Evolutionary conservation across 2,329 filamentous ascomycete genomes (phyloP), one percentile per base, ranked within the genome.

Genomic region (Ceratocystis alfenasii): DNA sequence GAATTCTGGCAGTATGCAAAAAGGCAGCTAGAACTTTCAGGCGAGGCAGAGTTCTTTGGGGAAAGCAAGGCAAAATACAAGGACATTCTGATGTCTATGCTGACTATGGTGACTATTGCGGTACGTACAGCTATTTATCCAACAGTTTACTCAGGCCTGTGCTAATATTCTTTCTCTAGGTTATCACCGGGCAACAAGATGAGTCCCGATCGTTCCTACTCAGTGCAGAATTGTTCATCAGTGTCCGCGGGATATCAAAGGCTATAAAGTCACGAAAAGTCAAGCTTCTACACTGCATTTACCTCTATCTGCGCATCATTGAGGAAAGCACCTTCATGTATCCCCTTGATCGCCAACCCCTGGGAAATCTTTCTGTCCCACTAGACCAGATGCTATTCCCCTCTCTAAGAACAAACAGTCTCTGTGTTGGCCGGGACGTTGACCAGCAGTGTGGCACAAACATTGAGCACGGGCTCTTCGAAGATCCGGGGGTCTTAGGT

Each of bases 211-310:
- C 70, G 25, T 78, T 74, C n/a, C 71, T 75, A 1, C 68, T 79
- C 0, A 77, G 78, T 62, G 76, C 77, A 0, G 77, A 79, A 67
- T 73, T 75, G 1, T 74, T 79, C 12, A 78, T 79, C 4, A 74
- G 74, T 1, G 63, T 76, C 5, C 71, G 72, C 5, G 77, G 78
- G 0, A 67, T 79, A 0, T 71, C 72, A 5, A 73, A 71, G 68
- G 33, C 73, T 3, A 71, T 69, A 6, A 78, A 77, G 48, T 76
- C 77, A 1, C 74, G 76, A 17, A 76, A 78, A 22, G 71, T 75
- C 0, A 75, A 78, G 1, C 69, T 80, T 0, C 69, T 80, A 0
- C 78, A 80, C 66, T 78, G 80, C 66, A 78, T 78, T 70, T 80
- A 80, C 67, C 76, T 75, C 0, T 78, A 76, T 62, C 71, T 78